Percentiles rank a stretch among this genome's conserved stretches.
Evolutionary conservation across 2,329 filamentous ascomycete genomes (phyloP).

Genomic region (Talaromyces sp.): DNA sequence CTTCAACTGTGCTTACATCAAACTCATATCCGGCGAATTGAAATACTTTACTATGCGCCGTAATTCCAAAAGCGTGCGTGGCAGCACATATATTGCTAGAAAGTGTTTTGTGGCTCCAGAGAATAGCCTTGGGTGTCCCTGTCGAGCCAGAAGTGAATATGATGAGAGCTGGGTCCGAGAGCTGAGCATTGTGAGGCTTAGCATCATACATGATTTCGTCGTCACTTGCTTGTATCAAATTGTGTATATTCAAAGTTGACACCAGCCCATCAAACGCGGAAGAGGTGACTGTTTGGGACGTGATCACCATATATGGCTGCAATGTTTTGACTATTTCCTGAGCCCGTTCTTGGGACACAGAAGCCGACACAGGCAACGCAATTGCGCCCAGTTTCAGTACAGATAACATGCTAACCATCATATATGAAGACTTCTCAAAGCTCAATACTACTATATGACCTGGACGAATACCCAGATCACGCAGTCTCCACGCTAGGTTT

Average conservation of each 20-base stretch:
- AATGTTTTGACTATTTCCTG: conserved; percentile 8
- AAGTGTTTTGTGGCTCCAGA: conserved; percentile 26
- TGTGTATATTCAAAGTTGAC: not conserved
- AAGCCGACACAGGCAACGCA: conserved; percentile 11
- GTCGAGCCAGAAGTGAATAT: conserved; percentile 26
- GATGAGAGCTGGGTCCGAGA: conserved; percentile 9
- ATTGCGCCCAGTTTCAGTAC: conserved; percentile 23
- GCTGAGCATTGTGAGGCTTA: not conserved
- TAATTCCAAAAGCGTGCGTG: conserved; percentile 20
- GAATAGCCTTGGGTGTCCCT: conserved; percentile 20
- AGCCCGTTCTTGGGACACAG: conserved; percentile 2
- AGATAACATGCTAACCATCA: conserved; percentile 20
- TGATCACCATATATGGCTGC: conserved; percentile 11
- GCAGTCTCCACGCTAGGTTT: conserved; percentile 32
- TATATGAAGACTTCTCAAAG: conserved; percentile 23
- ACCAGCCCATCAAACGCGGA: not conserved
- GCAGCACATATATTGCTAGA: conserved; percentile 10
- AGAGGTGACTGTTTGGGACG: not conserved
- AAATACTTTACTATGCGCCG: conserved; percentile 23
- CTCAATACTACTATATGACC: conserved; percentile 30
- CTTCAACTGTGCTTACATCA: conserved; percentile 38
- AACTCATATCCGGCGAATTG: conserved; percentile 45
- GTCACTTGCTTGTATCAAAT: not conserved
- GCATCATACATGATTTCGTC: not conserved
- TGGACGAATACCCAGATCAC: conserved; percentile 29